Evolutionary conservation across 192 early-diverging fungal species (phyloP), one percentile per base, ranked within the genome.

Genomic region (Gonapodya prolifera): DNA sequence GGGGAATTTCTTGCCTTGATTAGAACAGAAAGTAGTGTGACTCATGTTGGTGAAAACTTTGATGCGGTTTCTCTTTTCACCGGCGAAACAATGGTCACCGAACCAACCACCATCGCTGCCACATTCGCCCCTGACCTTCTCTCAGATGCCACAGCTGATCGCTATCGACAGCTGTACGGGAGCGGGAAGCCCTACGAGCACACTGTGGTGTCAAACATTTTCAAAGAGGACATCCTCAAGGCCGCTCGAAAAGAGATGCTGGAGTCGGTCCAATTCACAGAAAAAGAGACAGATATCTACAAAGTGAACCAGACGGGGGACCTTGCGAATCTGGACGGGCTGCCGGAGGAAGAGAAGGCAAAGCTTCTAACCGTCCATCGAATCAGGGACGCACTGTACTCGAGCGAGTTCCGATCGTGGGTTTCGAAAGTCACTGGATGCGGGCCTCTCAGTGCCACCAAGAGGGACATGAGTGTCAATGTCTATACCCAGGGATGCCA

Each of bases 211-310:
- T 79, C 82, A 31, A 79, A 85, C 29, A 84, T 94, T 33, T 81
- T 91, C 75, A 79, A 84, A 73, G 90, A 91, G 75, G 78, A 80
- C 2, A 84, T 94, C 34, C 78, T 94, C 17, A 81, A 83, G 1
- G 83, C 83, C 69, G 92, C 92, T 30, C 85, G 91, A 2, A 79
- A 82, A 16, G 93, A 94, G 81, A 88, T 92, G 75, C 79, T 86
- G 33, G 80, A 82, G 35, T 81, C 81, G 0, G 78, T 94, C 69
- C 87, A 90, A 74, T 92, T 91, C 76, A 93, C 92, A 2, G 80
- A 83, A n/a, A 94, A 94, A 84, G 93, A 94, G 79, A 94, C 93
- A 0, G 93, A 94, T 75, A 93, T 94, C 34, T 92, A 92, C 87
- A 91, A 91, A 81, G 78, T 82, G 33, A 30, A 0, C 33, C 92